These are phyloP conservation scores for Besnoitia besnoiti DNA, from an alignment of 169 alveolate genomes.

Conservation along the genomic window DNA sequence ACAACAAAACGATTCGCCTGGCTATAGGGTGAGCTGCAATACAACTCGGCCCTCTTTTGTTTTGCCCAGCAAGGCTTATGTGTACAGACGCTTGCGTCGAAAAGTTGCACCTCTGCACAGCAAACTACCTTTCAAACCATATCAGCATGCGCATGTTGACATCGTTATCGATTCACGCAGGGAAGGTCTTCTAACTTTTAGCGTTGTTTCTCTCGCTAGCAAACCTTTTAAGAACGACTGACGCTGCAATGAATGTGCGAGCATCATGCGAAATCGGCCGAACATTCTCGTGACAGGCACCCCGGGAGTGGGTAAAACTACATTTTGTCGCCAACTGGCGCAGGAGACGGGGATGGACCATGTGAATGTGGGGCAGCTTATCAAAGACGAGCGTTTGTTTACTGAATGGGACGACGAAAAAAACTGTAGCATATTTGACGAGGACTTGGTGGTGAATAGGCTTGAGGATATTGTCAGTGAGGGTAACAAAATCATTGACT, in stretches of 20 bases:
- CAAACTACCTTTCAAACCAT: neutral
- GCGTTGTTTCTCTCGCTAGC: no score
- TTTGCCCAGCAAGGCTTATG: no score
- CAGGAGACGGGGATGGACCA: slow-evolving; percentile 45
- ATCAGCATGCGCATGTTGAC: no score
- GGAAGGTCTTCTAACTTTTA: no score
- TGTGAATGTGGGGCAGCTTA: slow-evolving; percentile 38
- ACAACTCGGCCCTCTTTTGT: no score
- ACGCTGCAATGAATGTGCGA: no score
- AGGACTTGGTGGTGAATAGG: slow-evolving; percentile 35
- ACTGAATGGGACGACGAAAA: slow-evolving; percentile 53
- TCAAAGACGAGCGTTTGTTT: slow-evolving; percentile 13
- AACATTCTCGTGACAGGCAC: slow-evolving; percentile 69
- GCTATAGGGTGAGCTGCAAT: no score
- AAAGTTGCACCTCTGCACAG: neutral
- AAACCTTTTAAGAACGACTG: no score
- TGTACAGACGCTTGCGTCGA: neutral
- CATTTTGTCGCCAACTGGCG: slow-evolving; percentile 51
- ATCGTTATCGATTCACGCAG: no score
- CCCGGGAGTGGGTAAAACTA: slow-evolving; percentile 67
- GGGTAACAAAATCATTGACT: slow-evolving; percentile 50
- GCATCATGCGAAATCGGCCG: slow-evolving; percentile 40
- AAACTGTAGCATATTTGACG: slow-evolving; percentile 61
- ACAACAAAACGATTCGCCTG: no score
- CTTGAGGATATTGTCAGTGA: slow-evolving; percentile 17